Base-by-base conservation (phyloP, 1,284 basidiomycete species). In the Ustanciosporium gigantosporum region DNA sequence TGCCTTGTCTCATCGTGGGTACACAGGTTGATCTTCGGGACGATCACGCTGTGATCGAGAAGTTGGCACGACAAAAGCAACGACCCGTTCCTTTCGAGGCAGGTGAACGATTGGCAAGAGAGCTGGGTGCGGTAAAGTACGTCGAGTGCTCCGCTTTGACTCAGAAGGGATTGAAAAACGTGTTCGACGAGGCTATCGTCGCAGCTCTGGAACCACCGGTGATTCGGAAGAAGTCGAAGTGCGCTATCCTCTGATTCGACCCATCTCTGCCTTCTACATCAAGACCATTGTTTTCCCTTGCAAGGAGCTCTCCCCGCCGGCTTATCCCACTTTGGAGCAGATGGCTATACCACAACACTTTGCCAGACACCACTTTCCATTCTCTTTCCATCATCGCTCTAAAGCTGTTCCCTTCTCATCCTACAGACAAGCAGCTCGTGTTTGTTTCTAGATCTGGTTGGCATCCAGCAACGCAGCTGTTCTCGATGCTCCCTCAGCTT, bases 121-220 rank as follows among this genome's bases (percentile, higher is more conserved):
- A 98, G 76, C 83, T 98, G 41, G 93, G 93, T 32, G 94, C 93
- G 27, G 92, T 98, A 80, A 98, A 97, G 81, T 98, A 96, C 80
- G 93, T 97, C 52, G 94, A 98, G 81, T 98, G 95, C 81, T 97
- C 93, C 50, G 95, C 94, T 40, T 82, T 98, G 81, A 98, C 95
- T 68, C 94, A 98, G 84, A 92, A 93, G 83, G 94, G 95, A 7
- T 81, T 99, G 80, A 98, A 98, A 88, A 97, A 97, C 79, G 94
- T 99, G 55, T 99, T 99, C 80, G 94, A 98, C 80, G 95, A 98
- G 92, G 94, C 94, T 49, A 97, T 98, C 78, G 94, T 97, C 61
- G 94, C 94, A 61, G 95, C 93, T 19, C 86, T 98, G 67, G 94
- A 97, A 79, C 94, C 94, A 53, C 94, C 94, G 60, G 87, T 94